Percentiles rank a stretch among this genome's conserved stretches.
Evolutionary conservation across 1,284 basidiomycete species (phyloP).

Genomic region (Stygiomarasmius scandens): DNA sequence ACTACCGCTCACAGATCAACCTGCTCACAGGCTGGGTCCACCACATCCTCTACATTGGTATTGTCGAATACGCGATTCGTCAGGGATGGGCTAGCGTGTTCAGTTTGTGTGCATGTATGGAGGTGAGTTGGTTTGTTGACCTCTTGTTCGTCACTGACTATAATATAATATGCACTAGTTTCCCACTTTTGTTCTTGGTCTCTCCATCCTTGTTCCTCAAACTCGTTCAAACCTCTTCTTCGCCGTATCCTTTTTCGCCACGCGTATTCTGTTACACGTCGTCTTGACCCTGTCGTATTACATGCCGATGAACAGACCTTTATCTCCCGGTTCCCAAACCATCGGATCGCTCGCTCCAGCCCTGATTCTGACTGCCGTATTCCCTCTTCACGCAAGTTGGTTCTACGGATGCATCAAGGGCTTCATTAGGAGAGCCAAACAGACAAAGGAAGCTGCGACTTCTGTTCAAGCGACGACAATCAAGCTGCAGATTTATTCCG

Average conservation of each 20-base stretch:
- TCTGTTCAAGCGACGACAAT: not conserved
- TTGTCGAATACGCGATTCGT: conserved; percentile 48
- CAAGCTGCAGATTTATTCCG: not conserved
- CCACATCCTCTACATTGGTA: conserved; percentile 52
- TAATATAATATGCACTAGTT: no score
- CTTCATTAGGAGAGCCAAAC: conserved; percentile 42
- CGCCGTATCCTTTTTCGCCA: conserved; percentile 52
- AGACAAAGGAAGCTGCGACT: not conserved
- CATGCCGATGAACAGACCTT: conserved; percentile 33
- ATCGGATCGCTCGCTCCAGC: conserved; percentile 41
- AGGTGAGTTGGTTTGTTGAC: no score
- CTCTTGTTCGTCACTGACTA: no score
- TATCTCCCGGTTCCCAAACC: conserved; percentile 11
- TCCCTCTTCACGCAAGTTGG: conserved; percentile 57
- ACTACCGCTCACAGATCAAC: conserved; percentile 47
- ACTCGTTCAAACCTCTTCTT: conserved; percentile 55
- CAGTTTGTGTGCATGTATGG: conserved; percentile 52
- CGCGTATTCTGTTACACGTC: conserved; percentile 56
- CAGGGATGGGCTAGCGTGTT: conserved; percentile 49
- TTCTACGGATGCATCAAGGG: conserved; percentile 55
- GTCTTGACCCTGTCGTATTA: conserved; percentile 40
- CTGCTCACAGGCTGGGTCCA: conserved; percentile 64
- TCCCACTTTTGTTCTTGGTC: conserved; percentile 58
- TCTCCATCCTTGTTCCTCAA: conserved; percentile 48
- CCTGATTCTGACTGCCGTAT: conserved; percentile 42